These are phyloP conservation scores for Elsinoe perseae DNA, from an alignment of 2,329 filamentous ascomycete genomes.

Conservation along the genomic window DNA sequence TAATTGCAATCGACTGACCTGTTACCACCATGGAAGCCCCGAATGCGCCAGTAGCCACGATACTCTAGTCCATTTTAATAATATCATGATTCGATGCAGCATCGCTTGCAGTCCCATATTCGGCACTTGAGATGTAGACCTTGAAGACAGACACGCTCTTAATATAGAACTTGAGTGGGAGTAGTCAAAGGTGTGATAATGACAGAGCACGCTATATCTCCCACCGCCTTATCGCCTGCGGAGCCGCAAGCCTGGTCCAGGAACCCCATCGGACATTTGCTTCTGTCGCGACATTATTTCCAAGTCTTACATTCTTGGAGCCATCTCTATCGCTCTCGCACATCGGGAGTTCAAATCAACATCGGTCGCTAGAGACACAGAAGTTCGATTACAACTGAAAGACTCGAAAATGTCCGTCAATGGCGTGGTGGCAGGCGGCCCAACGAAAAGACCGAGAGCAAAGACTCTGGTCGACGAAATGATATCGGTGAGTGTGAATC, in stretches of 20 bases:
- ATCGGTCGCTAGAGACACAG: not conserved
- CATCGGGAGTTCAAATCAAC: not conserved
- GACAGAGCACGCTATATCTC: not conserved
- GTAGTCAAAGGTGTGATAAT: not conserved
- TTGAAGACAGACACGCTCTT: no score
- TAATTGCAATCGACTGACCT: no score
- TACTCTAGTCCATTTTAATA: no score
- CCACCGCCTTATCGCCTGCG: conserved; percentile 1
- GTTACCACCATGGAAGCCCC: no score
- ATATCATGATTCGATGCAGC: no score
- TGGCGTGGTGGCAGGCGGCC: conserved; percentile 3
- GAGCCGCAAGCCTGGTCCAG: conserved; percentile 6
- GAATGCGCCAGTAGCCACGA: not conserved
- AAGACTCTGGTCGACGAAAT: conserved; percentile 15
- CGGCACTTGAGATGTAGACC: not conserved
- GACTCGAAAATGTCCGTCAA: not conserved
- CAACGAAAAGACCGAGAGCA: conserved; percentile 13
- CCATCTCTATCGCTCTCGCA: not conserved
- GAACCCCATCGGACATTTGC: not conserved
- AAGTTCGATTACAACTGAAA: not conserved
- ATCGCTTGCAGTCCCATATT: no score
- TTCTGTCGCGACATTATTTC: not conserved
- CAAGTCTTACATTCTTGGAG: not conserved
- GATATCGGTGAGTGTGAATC: conserved; percentile 14
- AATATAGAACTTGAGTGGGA: no score